Evolutionary conservation across 2,329 filamentous ascomycete genomes (phyloP), one percentile per base, ranked within the genome.

Genomic region (Fusarium sp.): DNA sequence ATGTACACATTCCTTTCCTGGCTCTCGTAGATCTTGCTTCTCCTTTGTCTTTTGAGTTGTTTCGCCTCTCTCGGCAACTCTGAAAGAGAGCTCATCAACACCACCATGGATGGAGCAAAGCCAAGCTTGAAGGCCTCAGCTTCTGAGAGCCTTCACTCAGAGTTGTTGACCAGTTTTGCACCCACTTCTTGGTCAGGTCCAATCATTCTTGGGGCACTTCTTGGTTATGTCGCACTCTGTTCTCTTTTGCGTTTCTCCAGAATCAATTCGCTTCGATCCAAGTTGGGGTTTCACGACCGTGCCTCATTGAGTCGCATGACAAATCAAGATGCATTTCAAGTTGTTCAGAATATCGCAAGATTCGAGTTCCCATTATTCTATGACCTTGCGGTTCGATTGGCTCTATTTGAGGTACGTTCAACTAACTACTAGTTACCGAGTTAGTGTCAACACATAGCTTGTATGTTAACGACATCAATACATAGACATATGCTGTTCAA

Each of bases 241-340:
- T 77, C 75, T n/a, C 36, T 74, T 11, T 65, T 84, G 31, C 80
- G 83, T 38, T 84, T 83, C 70, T 79, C 76, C 36, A 72, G 78
- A 35, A 73, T 83, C 59, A 76, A 75, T 18, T 62, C 70, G 18
- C 62, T 81, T 62, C 77, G 74, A n/a, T 72, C 75, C 45, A 74
- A 74, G 35, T 78, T 80, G 68, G 72, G 76, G 25, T 84, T 78
- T 63, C 67, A 77, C 8, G 77, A 82, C 66, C 81, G 82, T 17
- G 70, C 69, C 13, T 83, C 83, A 8, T 60, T 84, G 13, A 75
- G 79, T 14, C 68, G 73, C 55, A 85, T 85, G 84, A 84, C 82
- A 20, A 80, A 81, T 45, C 68, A 80, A 66, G 82, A 87, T 55
- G 84, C 86, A 10, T 83, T 85, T 63, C 79, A 80, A 60, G 84